Conservation (phyloP, 2,329 filamentous ascomycete genomes). For the Botrytis aclada region DNA sequence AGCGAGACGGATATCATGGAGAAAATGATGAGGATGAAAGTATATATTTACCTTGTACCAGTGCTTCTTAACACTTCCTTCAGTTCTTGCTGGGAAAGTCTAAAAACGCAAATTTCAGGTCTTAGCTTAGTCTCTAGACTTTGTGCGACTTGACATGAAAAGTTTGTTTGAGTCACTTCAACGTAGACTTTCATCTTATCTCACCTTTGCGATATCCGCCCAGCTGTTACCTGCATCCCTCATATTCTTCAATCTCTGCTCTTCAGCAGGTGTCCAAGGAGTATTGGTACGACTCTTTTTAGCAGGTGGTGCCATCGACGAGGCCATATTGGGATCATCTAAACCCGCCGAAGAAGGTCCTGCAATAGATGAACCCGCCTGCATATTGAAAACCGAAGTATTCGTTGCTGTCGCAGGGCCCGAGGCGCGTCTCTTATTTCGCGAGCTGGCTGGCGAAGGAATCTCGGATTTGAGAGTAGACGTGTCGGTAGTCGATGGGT, state of each 20-base stretch:
- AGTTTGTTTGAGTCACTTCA: neutral
- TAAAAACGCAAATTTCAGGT: slow-evolving; percentile 40
- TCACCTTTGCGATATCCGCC: slow-evolving; percentile 96
- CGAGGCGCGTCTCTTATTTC: slow-evolving; percentile 34
- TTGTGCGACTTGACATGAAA: slow-evolving; percentile 19
- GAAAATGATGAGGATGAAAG: neutral
- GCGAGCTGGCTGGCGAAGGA: slow-evolving; percentile 19
- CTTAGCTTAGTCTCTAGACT: neutral
- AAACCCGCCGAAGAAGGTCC: slow-evolving; percentile 20
- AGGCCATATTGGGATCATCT: slow-evolving; percentile 31
- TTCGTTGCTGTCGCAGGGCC: slow-evolving; percentile 18
- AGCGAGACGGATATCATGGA: slow-evolving; percentile 15
- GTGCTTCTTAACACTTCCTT: slow-evolving; percentile 98
- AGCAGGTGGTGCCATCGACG: slow-evolving; percentile 52
- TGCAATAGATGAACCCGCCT: slow-evolving; percentile 25
- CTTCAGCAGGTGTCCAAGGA: slow-evolving; percentile 93
- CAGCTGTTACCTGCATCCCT: slow-evolving; percentile 89
- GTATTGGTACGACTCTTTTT: slow-evolving; percentile 99
- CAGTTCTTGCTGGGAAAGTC: slow-evolving; percentile 89
- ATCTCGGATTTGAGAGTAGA: slow-evolving; percentile 27
- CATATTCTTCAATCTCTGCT: slow-evolving; percentile 90
- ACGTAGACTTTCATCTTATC: slow-evolving; percentile 27
- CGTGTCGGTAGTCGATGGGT: slow-evolving; percentile 27
- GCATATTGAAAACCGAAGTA: slow-evolving; percentile 28
- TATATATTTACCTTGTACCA: slow-evolving; percentile 80